These are phyloP conservation scores for Flaveria robusta DNA, from an alignment of 129 eudicot species.

Conservation along the genomic window DNA sequence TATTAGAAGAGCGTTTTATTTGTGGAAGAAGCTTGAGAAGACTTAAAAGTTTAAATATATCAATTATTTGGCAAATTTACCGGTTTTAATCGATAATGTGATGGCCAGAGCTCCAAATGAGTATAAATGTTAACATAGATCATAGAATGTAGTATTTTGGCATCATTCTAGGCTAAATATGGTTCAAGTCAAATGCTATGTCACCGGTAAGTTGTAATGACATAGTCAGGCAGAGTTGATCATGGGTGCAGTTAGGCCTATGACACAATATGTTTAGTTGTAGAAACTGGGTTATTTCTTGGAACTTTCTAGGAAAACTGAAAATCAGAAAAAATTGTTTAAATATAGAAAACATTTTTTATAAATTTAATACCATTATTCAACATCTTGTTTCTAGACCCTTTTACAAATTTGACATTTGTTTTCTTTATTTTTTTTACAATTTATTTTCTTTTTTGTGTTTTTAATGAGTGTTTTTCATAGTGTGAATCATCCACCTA, in stretches of 20 bases:
- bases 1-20: slow-evolving; percentile 68
- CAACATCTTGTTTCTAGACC: too few relatives aligned
- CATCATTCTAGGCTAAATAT: slow-evolving; percentile 5
- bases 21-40: slow-evolving; percentile 88
- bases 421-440: neutral
- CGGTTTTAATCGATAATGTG: neutral
- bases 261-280: neutral
- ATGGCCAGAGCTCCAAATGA: neutral
- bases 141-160: neutral
- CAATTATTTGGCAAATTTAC: neutral
- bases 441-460: too few relatives aligned
- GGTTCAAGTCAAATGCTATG: neutral
- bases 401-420: too few relatives aligned
- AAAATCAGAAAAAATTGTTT: neutral
- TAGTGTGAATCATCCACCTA: too few relatives aligned
- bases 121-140: neutral
- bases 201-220: neutral
- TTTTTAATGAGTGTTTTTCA: too few relatives aligned
- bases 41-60: slow-evolving; percentile 16
- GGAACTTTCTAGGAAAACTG: neutral
- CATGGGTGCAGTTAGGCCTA: neutral
- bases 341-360: neutral
- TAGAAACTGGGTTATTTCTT: neutral
- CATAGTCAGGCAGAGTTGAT: too few relatives aligned
- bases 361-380: too few relatives aligned